Evolutionary conservation across 2,329 filamentous ascomycete genomes (phyloP), one percentile per base, ranked within the genome.

Genomic region (Aurifilum marmelostoma): DNA sequence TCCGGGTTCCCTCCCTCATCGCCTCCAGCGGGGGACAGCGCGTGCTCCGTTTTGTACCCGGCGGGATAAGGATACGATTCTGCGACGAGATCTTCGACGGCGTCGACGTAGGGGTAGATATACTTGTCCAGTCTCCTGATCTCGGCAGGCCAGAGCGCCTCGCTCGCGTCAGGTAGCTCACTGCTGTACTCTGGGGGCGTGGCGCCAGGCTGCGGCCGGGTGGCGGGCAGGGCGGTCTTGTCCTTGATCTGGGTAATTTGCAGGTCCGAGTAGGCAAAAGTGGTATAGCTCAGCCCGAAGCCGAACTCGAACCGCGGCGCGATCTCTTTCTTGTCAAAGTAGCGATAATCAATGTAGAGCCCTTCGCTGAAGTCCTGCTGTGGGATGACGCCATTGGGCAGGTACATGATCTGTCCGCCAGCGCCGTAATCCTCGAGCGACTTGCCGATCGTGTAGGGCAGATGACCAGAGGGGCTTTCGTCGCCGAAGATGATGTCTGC

Each of bases 391-490:
- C 85, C 87, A 73, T 92, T 91, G 0, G 91, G 87, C 63, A 88
- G 81, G 75, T 91, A 92, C 72, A 94, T 82, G 52, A 96, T 83
- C 75, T 90, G 85, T 24, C 85, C 91, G 21, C 87, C 88, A 0
- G 88, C 86, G 0, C 94, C 94, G 73, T 96, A 96, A 77, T 97
- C 93, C 21, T 87, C 83, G 2, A 92, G 83, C 0, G 83, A 84
- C 76, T 90, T 92, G 9, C 92, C 93, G 58, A 97, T 91, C 0
- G 93, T 97, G 79, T 97, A 97, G 0, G 94, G 94, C 1, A 97
- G 82, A 67, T 91, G 90, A n/a, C 94, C 94, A 64, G 88, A 93
- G 1, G 84, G 84, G 29, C 93, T 95, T 21, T 89, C 84, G 32
- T 91, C 86, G 8, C 94, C 94, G 69, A 95, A 92, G 1, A 97